Base-by-base conservation (phyloP, 139 green algal genomes). In the Picochlorum sp. region DNA sequence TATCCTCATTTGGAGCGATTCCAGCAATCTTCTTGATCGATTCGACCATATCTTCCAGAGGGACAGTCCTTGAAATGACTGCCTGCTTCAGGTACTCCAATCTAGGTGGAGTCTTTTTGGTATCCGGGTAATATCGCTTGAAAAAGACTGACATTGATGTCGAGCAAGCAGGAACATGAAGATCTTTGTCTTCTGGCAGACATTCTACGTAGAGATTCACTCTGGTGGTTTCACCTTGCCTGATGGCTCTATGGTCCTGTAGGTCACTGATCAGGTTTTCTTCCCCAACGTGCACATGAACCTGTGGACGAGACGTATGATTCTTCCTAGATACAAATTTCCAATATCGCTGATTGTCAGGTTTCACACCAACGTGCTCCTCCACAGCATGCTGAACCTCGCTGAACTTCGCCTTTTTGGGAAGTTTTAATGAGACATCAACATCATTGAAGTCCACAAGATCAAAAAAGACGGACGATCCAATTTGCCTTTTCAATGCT, bases 281-380 rank as follows among this genome's bases (percentile, higher is more conserved):
- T n/a, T 81, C 69, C 26, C 77, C 61, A 4, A 60, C n/a, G 9
- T 57, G 64, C 18, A 97, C 70, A n/a, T 72, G 65, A 2, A 41
- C 34, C 16, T 60, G 62, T 11, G 87, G 85, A 10, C 92, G 75
- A 44, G 78, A 78, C 0, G 90, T 96, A 50, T 64, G 44, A 74
- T 98, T 98, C 28, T 86, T 72, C 18, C 92, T 85, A 54, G 62
- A 64, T 18, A 76, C 62, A 86, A 86, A 98, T 49, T 77, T 69
- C 93, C 92, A 98, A 67, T 83, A 96, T 18, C 92, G 87, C 77
- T 98, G 93, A 63, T 72, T 47, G 1, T 81, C 66, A 10, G 70
- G 37, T 1, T 88, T 83, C 24, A 98, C 76, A 16, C 84, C 80
- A 47, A 91, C 66, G 59, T 85, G 62, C n/a, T 75, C 44, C 0